Base-by-base conservation (phyloP, 2,329 filamentous ascomycete species). In the Aureobasidium mangrovei region DNA sequence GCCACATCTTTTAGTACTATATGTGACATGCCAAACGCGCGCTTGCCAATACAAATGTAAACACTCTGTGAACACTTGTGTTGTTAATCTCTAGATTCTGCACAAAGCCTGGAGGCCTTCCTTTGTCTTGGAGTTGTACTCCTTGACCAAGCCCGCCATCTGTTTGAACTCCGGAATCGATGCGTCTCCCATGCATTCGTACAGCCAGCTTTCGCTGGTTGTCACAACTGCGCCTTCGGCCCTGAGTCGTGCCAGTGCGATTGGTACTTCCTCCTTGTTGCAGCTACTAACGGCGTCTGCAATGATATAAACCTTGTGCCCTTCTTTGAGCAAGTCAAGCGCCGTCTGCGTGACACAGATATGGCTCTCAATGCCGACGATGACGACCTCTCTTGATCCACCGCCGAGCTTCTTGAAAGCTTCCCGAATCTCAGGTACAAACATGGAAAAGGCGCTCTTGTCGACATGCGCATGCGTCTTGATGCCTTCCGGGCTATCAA, bases 321-420 rank as follows among this genome's bases (percentile, higher is more conserved):
- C 90, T 1, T 78, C 77, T 26, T 76, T 74, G 41, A 93, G 73
- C 46, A 95, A 73, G 72, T 96, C 91, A 40, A 96, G 77, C 12
- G 88, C 82, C 40, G 91, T 96, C 77, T 97, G 91, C 57, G 88
- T 91, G 31, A 97, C 83, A 75, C 91, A 97, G 67, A 97, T 93
- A 72, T 97, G 91, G 39, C 82, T 81, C 72, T 97, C 91, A 66
- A 97, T 95, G 36, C 91, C 91, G 12, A 95, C 85, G 59, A 97
- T 82, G 54, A 88, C 85, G 52, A 89, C 79, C 62, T 84, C 79
- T 58, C 71, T 66, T 10, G 27, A 33, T 38, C 36, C 53, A 41
- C 24, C 42, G 58, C 70, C 63, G 36, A 74, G 65, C 26, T 64
- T 64, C 46, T 69, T 60, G 53, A 76, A 69, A 9, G 67, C 70